phyloP scores from a whole-genome alignment of 2,329 filamentous ascomycete species.

The Stachybotrys elegans region DNA sequence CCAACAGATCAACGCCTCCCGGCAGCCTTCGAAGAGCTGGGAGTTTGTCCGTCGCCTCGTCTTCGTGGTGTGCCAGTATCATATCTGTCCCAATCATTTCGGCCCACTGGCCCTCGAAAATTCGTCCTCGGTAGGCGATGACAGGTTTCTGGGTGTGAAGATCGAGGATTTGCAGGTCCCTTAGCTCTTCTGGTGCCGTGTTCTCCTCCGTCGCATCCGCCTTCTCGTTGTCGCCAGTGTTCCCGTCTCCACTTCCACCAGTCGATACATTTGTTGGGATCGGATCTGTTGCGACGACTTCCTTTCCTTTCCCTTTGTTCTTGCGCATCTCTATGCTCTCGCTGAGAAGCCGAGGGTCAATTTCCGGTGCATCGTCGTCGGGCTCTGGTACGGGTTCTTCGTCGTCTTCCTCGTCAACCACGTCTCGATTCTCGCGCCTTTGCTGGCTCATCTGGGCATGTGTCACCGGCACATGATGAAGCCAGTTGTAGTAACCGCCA shows the following conservation, averaged over 20 bases:
- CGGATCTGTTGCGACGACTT: too few relatives aligned
- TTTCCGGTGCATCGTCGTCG: constrained; percentile 21
- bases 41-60: constrained; percentile 41
- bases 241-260: neutral
- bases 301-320: too few relatives aligned
- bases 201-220: constrained; percentile 1
- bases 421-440: constrained; percentile 16
- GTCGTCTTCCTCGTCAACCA: constrained; percentile 24
- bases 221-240: constrained; percentile 2
- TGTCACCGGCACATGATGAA: constrained; percentile 22
- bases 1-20: constrained; percentile 64
- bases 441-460: constrained; percentile 9
- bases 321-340: too few relatives aligned
- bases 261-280: neutral
- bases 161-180: constrained; percentile 72
- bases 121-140: constrained; percentile 70
- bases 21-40: constrained; percentile 46
- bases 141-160: constrained; percentile 73
- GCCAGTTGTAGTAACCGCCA: constrained; percentile 42
- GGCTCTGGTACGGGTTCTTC: constrained; percentile 28
- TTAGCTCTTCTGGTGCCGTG: constrained; percentile 6
- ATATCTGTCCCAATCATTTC: constrained; percentile 81
- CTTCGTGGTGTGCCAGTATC: constrained; percentile 55
- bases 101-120: constrained; percentile 78
- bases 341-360: constrained; percentile 14